phyloP scores from a whole-genome alignment of 139 green algal genomes.

The Edaphochlamys debaryana region DNA sequence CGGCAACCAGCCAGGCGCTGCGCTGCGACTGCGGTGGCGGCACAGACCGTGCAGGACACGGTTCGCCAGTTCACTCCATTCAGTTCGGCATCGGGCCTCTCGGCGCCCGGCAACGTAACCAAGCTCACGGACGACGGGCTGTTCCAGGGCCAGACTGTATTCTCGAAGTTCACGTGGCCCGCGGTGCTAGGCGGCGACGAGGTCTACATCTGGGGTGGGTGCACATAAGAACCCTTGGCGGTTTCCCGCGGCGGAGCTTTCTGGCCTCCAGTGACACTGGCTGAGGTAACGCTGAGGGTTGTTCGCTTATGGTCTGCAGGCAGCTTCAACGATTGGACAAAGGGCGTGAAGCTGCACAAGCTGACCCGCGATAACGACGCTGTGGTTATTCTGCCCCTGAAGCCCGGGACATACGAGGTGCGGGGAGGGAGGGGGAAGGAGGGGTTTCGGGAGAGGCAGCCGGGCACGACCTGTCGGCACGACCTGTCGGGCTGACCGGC shows the following conservation, averaged over 20 bases:
- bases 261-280: no score
- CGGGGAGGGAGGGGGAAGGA: background rate
- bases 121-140: slow-evolving; percentile 11
- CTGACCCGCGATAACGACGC: slow-evolving; percentile 6
- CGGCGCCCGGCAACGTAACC: slow-evolving; percentile 31
- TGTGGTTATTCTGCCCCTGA: slow-evolving; percentile 32
- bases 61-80: slow-evolving; percentile 5
- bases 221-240: background rate
- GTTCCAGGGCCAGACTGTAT: slow-evolving; percentile 21
- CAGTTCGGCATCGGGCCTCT: background rate
- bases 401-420: slow-evolving; percentile 47
- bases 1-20: no score
- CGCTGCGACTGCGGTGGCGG: no score
- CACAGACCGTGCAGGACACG: slow-evolving; percentile 6
- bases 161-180: slow-evolving; percentile 39
- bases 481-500: no score
- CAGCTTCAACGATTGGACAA: slow-evolving; percentile 47
- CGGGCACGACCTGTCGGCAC: no score
- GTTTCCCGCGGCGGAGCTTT: no score
- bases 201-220: slow-evolving; percentile 46
- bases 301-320: no score
- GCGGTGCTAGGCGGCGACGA: slow-evolving; percentile 36
- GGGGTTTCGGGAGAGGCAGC: no score
- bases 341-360: slow-evolving; percentile 40
- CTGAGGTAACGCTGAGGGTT: no score